Conservation (phyloP, 2,329 filamentous ascomycete genomes). For the Fusarium nisikadoi region DNA sequence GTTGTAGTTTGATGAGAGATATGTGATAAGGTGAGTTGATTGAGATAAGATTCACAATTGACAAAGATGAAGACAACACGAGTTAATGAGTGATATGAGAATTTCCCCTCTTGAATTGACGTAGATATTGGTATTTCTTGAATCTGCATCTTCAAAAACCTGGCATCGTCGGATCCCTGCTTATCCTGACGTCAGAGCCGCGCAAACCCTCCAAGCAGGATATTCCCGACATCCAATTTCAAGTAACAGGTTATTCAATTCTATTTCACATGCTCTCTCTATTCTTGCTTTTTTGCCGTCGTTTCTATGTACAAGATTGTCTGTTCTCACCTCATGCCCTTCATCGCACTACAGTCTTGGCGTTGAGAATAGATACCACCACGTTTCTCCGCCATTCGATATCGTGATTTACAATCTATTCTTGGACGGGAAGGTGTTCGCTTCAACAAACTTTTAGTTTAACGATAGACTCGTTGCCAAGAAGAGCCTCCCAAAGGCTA, state of each 20-base stretch:
- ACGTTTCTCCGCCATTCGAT: slow-evolving; percentile 20
- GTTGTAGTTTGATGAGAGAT: background rate
- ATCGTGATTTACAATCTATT: background rate
- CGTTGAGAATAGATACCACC: slow-evolving; percentile 22
- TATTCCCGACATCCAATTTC: slow-evolving; percentile 16
- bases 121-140: slow-evolving; percentile 25
- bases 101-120: slow-evolving; percentile 16
- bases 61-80: background rate
- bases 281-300: background rate
- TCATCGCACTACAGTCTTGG: slow-evolving; percentile 2
- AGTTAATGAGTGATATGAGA: background rate
- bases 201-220: slow-evolving; percentile 32
- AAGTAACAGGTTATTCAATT: slow-evolving; percentile 10
- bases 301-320: background rate
- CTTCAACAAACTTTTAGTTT: slow-evolving; percentile 7
- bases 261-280: background rate
- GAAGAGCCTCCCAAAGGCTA: background rate
- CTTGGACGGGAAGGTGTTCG: slow-evolving; percentile 17
- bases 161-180: slow-evolving; percentile 41
- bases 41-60: background rate
- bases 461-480: slow-evolving; percentile 18
- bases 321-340: background rate
- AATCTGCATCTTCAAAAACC: slow-evolving; percentile 34
- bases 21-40: background rate
- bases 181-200: slow-evolving; percentile 42